Base-by-base conservation (phyloP, 148 eudicot species). In the Rhododendron griersonianum region DNA sequence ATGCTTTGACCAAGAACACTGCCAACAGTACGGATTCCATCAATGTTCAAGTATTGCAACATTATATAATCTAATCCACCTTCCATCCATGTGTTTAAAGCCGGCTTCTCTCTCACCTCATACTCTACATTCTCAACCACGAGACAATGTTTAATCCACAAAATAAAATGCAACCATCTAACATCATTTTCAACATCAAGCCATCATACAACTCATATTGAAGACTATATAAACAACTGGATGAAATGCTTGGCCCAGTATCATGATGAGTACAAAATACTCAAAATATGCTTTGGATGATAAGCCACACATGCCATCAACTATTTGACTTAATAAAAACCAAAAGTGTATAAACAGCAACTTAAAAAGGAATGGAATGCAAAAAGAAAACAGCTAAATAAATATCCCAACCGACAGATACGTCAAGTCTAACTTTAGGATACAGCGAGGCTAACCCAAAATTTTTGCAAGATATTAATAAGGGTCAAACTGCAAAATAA, bases 1-100 rank as follows among this genome's bases (percentile, higher is more conserved):
- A 96, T 92, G 91, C 99, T 96, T 91, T 96, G 99, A 90, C 99
- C 99, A 90, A 96, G 97, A 85, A 96, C 98, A 88, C 98, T 96
- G 74, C 99, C 98, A 85, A 96, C 92, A 3, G 96, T 96, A 86
- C 99, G 96, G 84, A 96, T 96, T 10, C 99, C 98, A 90, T 96
- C 98, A 85, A 91, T 94, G 86, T 95, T 92, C 91, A 95, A 83
- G 88, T 94, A 92, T 81, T 95, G 98, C 84, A 95, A 86, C 90
- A 90, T 90, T 89, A 95, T 93, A 87, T 92, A 93, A 91, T 95
- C 99, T 57, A 95, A 90, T 5, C 99, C 97, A 84, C 98, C 95
- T 92, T 91, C 91, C 99, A 96, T 95, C 99, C 98, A 95, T 84
- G 99, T 95, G 86, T 93, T 82, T 85, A 95, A 89, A 79, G 90